Conservation (phyloP, 192 early-diverging fungal species). For the Piromyces sp. region DNA sequence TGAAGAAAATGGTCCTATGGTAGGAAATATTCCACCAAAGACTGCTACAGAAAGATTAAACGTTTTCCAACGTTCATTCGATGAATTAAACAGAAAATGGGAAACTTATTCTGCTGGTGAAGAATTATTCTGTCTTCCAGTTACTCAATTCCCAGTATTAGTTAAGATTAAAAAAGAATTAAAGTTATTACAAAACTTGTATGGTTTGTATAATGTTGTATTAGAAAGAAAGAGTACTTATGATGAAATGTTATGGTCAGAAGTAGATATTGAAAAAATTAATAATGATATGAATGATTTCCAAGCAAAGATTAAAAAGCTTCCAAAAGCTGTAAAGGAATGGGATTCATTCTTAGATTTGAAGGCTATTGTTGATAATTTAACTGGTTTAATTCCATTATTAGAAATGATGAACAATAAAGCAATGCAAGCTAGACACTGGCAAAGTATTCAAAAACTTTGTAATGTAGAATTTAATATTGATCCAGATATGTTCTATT, state of each 20-base stretch:
- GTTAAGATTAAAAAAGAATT: constrained; percentile 44
- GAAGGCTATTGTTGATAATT: constrained; percentile 39
- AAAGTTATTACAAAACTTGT: constrained; percentile 41
- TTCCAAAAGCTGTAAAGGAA: constrained; percentile 44
- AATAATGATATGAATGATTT: constrained; percentile 32
- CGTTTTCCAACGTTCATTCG: constrained; percentile 44
- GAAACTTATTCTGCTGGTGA: constrained; percentile 47
- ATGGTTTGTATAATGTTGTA: constrained; percentile 47
- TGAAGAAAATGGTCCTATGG: constrained; percentile 47
- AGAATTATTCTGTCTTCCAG: constrained; percentile 42
- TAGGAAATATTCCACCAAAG: constrained; percentile 39
- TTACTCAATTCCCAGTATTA: constrained; percentile 42
- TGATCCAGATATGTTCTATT: constrained; percentile 42
- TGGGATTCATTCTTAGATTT: constrained; percentile 47
- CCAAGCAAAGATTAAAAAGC: constrained; percentile 49
- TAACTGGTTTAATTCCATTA: constrained; percentile 33
- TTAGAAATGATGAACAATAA: constrained; percentile 47
- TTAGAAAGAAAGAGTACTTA: constrained; percentile 31
- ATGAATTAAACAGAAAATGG: constrained; percentile 49
- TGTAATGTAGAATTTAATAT: constrained; percentile 37
- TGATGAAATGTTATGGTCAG: constrained; percentile 43
- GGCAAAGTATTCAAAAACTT: constrained; percentile 29
- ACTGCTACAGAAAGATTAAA: constrained; percentile 44
- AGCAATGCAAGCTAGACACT: constrained; percentile 38
- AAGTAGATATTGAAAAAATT: constrained; percentile 33